Base-by-base conservation (phyloP, 2,329 filamentous ascomycete genomes). In the Aspergillus clavatus region DNA sequence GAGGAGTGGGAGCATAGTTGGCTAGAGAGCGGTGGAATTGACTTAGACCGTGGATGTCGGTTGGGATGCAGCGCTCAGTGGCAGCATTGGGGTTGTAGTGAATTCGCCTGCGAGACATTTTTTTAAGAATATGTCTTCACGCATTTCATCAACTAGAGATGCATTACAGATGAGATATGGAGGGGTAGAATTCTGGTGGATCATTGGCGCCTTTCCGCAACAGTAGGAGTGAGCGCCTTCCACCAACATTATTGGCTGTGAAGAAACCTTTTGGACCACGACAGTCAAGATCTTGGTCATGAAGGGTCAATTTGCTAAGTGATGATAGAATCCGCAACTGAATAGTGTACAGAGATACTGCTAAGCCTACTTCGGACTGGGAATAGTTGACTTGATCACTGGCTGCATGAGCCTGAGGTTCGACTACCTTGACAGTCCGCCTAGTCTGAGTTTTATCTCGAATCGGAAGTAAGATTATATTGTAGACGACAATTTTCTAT, bases 1-100 rank as follows among this genome's bases (percentile, higher is more conserved):
- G 70, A 2, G 74, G 74, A 0, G 83, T 86, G 6, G 67, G 63
- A 4, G 66, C 58, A 56, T 83, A 86, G 29, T 70, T 63, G 1
- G 81, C 81, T 1, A 87, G 71, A 1, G 65, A 69, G 23, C 67
- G 58, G 55, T 88, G 84, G 60, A 87, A 84, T 40, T 50, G 29
- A 10, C 44, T 14, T 6, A 59, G 39, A 26, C 51, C 52, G 11
- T 52, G 28, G 19, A 50, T 45, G 5, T 28, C 38, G 14, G 46
- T 40, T n/a, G 40, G 42, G 22, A 42, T 35, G 28, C 48, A 52
- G 35, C 42, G 51, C 40, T 55, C 46, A 14, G 46, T 45, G 7
- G 53, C 44, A 2, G 54, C 48, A 10, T 45, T 35, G 31, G 50
- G 47, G 47, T 65, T 65, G 45, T 58, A 42, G 45, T 59, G 62